Base-by-base conservation (phyloP, 2,329 filamentous ascomycete species). In the Chaetomium sp. region DNA sequence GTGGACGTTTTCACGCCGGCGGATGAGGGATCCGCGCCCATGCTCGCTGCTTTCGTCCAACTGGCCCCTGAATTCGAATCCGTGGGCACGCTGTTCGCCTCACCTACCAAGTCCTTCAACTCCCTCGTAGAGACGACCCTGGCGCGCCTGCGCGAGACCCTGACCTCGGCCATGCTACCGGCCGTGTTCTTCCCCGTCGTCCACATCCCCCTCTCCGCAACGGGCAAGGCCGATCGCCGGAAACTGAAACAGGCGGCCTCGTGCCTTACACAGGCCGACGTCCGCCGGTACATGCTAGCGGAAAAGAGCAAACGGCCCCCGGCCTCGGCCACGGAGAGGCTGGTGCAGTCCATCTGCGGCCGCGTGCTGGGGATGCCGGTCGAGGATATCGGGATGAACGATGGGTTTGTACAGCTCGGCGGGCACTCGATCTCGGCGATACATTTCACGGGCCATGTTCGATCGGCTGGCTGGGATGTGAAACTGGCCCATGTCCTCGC, bases 121-220 rank as follows among this genome's bases (percentile, higher is more conserved):
- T 50, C 21, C 47, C 47, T 50, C 47, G 47, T 50, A 50, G 47
- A 50, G n/a, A 50, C 25, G 47, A 50, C 47, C 47, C 47, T 50
- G 47, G 21, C 21, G 47, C 47, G 21, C 47, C 47, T 50, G 47
- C 47, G 47, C 47, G 47, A 50, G 47, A 50, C 47, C 4, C 21
- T 50, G 21, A 50, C 47, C 47, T 50, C 47, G 47, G 47, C 47
- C n/a, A 50, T 50, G 47, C 47, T 50, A 25, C 47, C 47, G 21
- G 47, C 47, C 47, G 47, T 50, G 47, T 50, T 50, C 47, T 50
- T 50, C 47, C 47, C 47, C 47, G 47, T 50, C 47, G 47, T 50
- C 47, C 47, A 50, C 47, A 50, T 50, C 47, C 47, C 47, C 47
- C 47, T 50, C 21, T 50, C 47, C 47, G 47, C 47, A 50, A 50